Conservation (phyloP, 2,329 filamentous ascomycete genomes). For the Aspergillus japonicus region DNA sequence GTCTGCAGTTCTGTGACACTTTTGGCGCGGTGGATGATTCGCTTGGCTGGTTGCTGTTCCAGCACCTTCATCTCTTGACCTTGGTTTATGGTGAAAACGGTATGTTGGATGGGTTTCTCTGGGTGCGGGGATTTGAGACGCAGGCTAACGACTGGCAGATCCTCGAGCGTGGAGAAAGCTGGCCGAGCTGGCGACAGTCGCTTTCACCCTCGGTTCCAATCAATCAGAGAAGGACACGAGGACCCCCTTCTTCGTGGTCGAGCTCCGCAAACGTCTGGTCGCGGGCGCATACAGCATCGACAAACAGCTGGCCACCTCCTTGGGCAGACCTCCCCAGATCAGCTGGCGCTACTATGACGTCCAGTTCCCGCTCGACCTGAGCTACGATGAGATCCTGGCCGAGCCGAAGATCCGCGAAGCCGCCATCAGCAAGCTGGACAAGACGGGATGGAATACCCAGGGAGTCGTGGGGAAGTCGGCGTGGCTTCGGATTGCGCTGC, state of each 20-base stretch:
- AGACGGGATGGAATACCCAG: constrained; percentile 7
- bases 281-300: constrained; percentile 7
- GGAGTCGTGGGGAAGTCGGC: constrained; percentile 4
- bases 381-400: constrained; percentile 5
- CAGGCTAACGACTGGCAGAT: constrained; percentile 27
- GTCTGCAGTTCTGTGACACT: constrained; percentile 27
- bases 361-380: constrained; percentile 4
- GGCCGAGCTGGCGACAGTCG: constrained; percentile 45
- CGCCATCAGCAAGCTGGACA: constrained; percentile 5
- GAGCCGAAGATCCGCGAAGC: constrained; percentile 4
- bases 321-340: constrained; percentile 5
- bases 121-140: neutral
- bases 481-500: constrained; percentile 6
- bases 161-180: constrained; percentile 47
- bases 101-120: constrained; percentile 5
- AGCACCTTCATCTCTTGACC: constrained; percentile 22
- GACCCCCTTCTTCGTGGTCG: constrained; percentile 9
- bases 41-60: constrained; percentile 30
- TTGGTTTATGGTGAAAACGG: constrained; percentile 25
- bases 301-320: constrained; percentile 6
- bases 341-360: constrained; percentile 9
- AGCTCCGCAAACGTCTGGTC: constrained; percentile 3
- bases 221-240: constrained; percentile 27
- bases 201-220: constrained; percentile 48
- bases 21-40: constrained; percentile 24